A percentile compares a stretch with the other conserved stretches of the same genome.
These are phyloP conservation scores for Pseudocercospora pini-densiflorae DNA, from an alignment of 2,329 filamentous ascomycete genomes.

Conservation along the genomic window DNA sequence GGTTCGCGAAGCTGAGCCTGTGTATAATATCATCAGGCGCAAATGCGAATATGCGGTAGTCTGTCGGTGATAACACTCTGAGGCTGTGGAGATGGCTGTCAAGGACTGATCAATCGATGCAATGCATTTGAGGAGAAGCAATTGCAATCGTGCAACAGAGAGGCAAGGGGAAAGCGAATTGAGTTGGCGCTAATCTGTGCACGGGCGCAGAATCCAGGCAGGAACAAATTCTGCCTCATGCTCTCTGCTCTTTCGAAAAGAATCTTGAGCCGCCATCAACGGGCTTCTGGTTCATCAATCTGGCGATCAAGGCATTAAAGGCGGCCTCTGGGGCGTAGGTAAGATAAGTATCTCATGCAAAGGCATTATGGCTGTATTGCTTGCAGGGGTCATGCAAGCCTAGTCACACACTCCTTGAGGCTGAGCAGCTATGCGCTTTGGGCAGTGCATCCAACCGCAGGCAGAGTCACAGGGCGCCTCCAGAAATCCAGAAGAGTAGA, in stretches of 20 bases:
- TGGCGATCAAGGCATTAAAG: neutral
- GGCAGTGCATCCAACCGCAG: neutral
- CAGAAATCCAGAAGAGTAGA: neutral
- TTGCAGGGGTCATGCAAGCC: slow-evolving; percentile 5
- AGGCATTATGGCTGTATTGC: neutral
- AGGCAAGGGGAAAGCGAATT: neutral
- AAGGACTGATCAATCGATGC: no score
- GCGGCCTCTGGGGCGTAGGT: neutral
- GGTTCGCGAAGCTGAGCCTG: no score
- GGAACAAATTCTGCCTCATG: neutral
- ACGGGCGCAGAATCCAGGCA: neutral
- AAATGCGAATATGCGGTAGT: no score
- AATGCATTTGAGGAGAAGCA: no score
- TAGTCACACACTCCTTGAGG: neutral
- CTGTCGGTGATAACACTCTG: no score
- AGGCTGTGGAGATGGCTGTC: no score
- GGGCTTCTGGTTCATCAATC: neutral
- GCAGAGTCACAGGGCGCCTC: neutral
- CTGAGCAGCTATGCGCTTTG: neutral
- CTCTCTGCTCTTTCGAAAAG: neutral
- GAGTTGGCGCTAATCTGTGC: neutral
- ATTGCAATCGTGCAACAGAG: no score
- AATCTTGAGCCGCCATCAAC: neutral
- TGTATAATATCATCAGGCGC: no score
- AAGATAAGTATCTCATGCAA: neutral